Base-by-base conservation (phyloP, 1,284 basidiomycete species). In the Trichosporon ovoides region DNA sequence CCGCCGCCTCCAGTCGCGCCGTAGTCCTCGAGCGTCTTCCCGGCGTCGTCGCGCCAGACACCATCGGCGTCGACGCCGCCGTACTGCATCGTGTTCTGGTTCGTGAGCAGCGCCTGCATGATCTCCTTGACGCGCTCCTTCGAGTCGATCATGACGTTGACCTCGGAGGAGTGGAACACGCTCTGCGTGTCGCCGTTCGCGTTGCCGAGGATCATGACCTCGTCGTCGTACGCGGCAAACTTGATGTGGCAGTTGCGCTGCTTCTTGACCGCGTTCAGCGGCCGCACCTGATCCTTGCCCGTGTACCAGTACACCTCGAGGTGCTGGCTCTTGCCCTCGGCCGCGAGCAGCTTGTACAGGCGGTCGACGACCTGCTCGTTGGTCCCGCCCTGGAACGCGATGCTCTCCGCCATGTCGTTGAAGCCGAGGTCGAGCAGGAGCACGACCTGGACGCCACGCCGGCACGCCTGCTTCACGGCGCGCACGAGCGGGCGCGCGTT, bases 191-290 rank as follows among this genome's bases (percentile, higher is more conserved):
- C 56, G 61, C 75, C 72, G 58, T 77, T 77, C 7, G 72, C 75
- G 65, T 77, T 77, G 16, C 88, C 87, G 24, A 84, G 78, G 59
- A 90, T 88, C 19, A 83, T 83, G 31, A 89, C 83, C 65, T 82
- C 79, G 62, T 84, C 84, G 68, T 90, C 88, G 62, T 88, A 82
- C 36, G 83, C 81, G 71, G 87, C 87, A 69, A 89, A 82, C 73
- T 90, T 89, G 70, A 88, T 82, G 67, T 88, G 87, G 66, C 87
- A 89, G 71, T 88, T 89, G 20, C 88, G 81, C 68, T 88, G 85
- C 78, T 87, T 88, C 68, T 81, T 79, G 33, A 78, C 83, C 2
- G 88, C 87, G 64, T 87, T 87, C 53, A 89, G 78, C 3, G 88
- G 88, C 43, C 83, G 81, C 2, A 82, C 82, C 76, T 87, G 85